Base-by-base conservation (phyloP, 257 asterid genomes). In the Fraxinus pennsylvanica region DNA sequence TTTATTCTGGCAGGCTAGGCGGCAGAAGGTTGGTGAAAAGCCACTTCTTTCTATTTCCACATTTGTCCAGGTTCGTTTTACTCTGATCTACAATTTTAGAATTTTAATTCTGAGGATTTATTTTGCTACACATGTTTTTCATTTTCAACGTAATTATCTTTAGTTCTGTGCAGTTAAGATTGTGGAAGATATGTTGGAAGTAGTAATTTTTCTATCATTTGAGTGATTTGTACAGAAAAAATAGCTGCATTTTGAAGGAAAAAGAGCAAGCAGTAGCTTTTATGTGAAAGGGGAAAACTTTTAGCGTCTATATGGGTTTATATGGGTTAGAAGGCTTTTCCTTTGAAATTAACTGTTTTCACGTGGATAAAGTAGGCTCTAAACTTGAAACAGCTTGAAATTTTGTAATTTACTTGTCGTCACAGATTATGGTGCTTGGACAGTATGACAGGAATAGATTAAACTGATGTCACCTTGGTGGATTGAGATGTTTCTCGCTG, bases 21-120 rank as follows among this genome's bases (percentile, higher is more conserved):
- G 81, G 17, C 97, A 88, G 82, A 95, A 95, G 86, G 94, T 88
- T 85, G 97, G 98, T 76, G 99, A 95, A 85, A 95, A 93, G 87
- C 92, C 97, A 15, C 88, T 91, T 80, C 89, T 96, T 61, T 96
- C 98, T 57, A 61, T 92, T 77, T 92, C 98, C 65, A 89, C 90
- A 13, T 90, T 95, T 79, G 65, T 90, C 78, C 98, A 93, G 99
- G 99, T 88, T 78, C 74, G 68, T 77, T 67, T 75, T 35, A 50
- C 14, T 14, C 63, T 73, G 50, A 80, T 76, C 33, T 47, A 75
- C 81, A 81, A 71, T 72, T 67, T 66, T 45, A 82, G 54, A 52
- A 41, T 32, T 75, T 69, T 25, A 41, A 6, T 35, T 35, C 17
- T 9, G 72, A 74, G 45, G 32, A 79, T 83, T 61, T 81, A 22